Evolutionary conservation across 2,329 filamentous ascomycete species (phyloP).

Genomic region (Phialophora verrucosa): DNA sequence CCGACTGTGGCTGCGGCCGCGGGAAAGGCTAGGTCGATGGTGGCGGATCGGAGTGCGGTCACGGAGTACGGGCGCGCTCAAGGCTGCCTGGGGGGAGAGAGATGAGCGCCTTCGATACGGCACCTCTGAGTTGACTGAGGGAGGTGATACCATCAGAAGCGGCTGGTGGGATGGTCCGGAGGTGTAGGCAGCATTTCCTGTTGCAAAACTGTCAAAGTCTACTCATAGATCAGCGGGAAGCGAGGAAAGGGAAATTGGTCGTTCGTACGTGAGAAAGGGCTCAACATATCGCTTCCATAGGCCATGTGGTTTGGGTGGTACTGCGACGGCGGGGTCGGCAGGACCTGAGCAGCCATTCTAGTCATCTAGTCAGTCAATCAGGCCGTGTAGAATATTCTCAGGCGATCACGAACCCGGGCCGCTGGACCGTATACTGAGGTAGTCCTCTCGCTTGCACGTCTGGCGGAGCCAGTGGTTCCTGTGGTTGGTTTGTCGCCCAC

Average conservation of each 20-base stretch:
- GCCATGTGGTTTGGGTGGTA: constrained; percentile 22
- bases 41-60: constrained; percentile 39
- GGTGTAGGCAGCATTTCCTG: constrained; percentile 23
- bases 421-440: constrained; percentile 25
- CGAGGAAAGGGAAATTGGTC: neutral
- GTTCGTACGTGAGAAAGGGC: constrained; percentile 20
- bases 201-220: constrained; percentile 23
- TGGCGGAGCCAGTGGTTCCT: constrained; percentile 14
- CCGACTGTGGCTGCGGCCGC: constrained; percentile 36
- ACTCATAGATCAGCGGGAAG: constrained; percentile 17
- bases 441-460: constrained; percentile 12
- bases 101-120: constrained; percentile 28
- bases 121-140: constrained; percentile 20
- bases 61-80: constrained; percentile 20
- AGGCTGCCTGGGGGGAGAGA: constrained; percentile 27
- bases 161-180: constrained; percentile 19
- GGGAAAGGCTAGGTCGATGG: constrained; percentile 25
- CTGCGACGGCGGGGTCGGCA: constrained; percentile 26
- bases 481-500: constrained; percentile 20
- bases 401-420: constrained; percentile 27
- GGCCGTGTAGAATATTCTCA: constrained; percentile 8
- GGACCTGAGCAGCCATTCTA: constrained; percentile 36
- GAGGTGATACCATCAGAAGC: constrained; percentile 29
- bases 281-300: constrained; percentile 28
- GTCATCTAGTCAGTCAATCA: neutral